phyloP scores from a whole-genome alignment of 192 early-diverging fungal genomes.

The Spizellomyces punctatus region DNA sequence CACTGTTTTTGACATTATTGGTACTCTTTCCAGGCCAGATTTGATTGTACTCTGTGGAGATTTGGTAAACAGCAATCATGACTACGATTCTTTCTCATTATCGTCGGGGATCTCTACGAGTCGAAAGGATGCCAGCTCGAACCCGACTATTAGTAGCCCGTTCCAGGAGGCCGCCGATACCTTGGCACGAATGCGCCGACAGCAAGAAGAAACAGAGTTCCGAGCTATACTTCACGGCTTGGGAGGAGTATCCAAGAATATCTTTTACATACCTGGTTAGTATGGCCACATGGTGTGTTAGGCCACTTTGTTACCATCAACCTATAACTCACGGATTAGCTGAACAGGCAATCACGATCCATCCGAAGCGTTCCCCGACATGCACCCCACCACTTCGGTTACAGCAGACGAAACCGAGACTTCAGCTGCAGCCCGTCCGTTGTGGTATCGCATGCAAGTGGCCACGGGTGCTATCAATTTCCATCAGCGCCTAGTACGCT shows the following conservation, averaged over 20 bases:
- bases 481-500: constrained; percentile 19
- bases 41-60: constrained; percentile 27
- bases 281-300: background rate
- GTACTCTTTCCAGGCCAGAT: constrained; percentile 12
- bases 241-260: constrained; percentile 1
- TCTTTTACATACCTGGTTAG: constrained; percentile 32
- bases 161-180: constrained; percentile 9
- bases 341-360: constrained; percentile 34
- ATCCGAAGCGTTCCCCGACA: constrained; percentile 27
- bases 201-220: constrained; percentile 30
- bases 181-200: constrained; percentile 8
- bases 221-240: constrained; percentile 10
- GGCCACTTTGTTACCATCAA: background rate
- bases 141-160: background rate
- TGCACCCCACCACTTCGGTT: constrained; percentile 1
- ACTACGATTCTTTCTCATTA: constrained; percentile 8
- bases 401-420: background rate
- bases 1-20: too few species aligned
- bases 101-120: background rate
- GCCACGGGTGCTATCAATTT: constrained; percentile 23
- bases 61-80: constrained; percentile 29
- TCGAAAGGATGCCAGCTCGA: background rate
- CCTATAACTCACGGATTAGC: background rate
- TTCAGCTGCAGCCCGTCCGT: constrained; percentile 5
- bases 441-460: constrained; percentile 29